Percentiles rank a stretch among this genome's conserved stretches.
These are phyloP conservation scores for Emergomyces pasteurianus DNA, from an alignment of 2,329 filamentous ascomycete species.

Conservation along the genomic window DNA sequence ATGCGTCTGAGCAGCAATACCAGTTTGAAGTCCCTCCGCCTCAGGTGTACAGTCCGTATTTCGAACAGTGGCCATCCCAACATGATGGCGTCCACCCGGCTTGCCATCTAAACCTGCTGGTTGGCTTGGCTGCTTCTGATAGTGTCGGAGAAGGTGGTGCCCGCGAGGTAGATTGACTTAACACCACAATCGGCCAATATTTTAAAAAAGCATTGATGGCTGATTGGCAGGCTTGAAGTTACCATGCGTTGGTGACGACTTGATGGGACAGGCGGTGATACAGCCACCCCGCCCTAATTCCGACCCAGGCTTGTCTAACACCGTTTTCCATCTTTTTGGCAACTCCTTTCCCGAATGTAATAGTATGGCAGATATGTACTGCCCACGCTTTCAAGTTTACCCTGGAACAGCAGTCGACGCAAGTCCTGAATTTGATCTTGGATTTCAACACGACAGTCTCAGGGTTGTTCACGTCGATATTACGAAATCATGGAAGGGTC, in stretches of 20 bases:
- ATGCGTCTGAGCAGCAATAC: not conserved
- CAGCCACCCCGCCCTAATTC: not conserved
- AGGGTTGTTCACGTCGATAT: slow-evolving; percentile 7
- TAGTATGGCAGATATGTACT: slow-evolving; percentile 5
- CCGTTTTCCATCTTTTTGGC: slow-evolving; percentile 5
- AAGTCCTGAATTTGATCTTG: slow-evolving; percentile 1
- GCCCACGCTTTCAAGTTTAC: slow-evolving; percentile 1
- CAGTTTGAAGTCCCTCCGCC: not conserved
- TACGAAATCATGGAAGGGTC: slow-evolving; percentile 13
- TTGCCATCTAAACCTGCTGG: not conserved
- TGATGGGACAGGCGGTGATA: not conserved
- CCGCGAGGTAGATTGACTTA: not conserved
- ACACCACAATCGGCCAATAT: not conserved
- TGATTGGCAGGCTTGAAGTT: not conserved
- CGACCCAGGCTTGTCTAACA: not conserved
- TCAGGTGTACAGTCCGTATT: not conserved
- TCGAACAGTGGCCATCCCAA: not conserved
- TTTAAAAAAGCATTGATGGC: not conserved
- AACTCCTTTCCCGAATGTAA: slow-evolving; percentile 2
- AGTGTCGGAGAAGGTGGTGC: not conserved
- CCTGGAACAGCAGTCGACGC: not conserved
- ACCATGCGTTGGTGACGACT: not conserved
- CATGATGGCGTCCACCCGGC: not conserved
- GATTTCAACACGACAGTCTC: slow-evolving; percentile 15
- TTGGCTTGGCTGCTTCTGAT: not conserved